Evolutionary conservation across 164 flowering plant genomes (phyloP).

Genomic region (Vitis riparia): DNA sequence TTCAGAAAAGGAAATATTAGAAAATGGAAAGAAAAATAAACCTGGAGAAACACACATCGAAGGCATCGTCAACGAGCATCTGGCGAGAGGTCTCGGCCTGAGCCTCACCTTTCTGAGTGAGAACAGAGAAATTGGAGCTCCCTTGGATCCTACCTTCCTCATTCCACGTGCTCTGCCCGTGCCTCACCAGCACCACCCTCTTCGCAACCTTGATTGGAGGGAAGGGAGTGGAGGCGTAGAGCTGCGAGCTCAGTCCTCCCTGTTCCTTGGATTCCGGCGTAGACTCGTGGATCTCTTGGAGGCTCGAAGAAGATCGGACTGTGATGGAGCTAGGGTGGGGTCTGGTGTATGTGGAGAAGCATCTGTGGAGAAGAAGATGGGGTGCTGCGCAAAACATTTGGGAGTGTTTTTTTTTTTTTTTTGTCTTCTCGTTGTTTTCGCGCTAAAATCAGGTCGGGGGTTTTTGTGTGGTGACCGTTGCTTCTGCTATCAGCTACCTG

Average conservation of each 20-base stretch:
- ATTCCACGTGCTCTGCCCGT: conserved; percentile 99
- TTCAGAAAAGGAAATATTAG: too few species aligned
- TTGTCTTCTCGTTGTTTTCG: conserved; percentile 3
- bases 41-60: conserved; percentile 85
- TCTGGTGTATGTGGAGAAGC: conserved; percentile 7
- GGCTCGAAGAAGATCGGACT: conserved; percentile 27
- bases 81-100: conserved; percentile 93
- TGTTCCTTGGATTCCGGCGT: conserved; percentile 7
- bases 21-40: conserved; percentile 3
- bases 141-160: conserved; percentile 96
- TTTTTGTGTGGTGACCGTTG: too few species aligned
- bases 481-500: too few species aligned
- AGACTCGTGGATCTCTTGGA: conserved; percentile 24
- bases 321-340: conserved; percentile 17
- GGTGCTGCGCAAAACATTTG: conserved; percentile 27
- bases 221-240: conserved; percentile 26
- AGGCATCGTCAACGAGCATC: conserved; percentile 76
- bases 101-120: conserved; percentile 82
- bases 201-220: conserved; percentile 61
- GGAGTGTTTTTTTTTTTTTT: neutral
- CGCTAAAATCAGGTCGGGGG: neutral
- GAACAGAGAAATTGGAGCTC: conserved; percentile 84
- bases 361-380: conserved; percentile 12
- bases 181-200: conserved; percentile 89
- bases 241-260: conserved; percentile 22